Percentiles rank a stretch among this genome's conserved stretches.
Conservation (phyloP, 2,329 filamentous ascomycete genomes). For the Rutstroemia sp. region DNA sequence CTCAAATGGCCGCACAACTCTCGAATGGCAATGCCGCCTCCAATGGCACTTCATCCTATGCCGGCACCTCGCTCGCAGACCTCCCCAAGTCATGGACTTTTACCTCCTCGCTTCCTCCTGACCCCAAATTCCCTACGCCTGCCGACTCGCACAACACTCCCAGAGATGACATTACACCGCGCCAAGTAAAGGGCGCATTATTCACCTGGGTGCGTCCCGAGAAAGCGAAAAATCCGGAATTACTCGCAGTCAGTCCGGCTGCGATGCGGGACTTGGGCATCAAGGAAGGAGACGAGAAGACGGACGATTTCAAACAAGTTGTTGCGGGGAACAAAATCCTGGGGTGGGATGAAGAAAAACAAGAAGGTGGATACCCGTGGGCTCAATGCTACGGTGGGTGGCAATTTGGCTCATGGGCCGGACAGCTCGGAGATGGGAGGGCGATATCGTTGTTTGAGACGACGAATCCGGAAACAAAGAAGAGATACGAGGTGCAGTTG, state of each 20-base stretch:
- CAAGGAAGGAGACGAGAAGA: slow-evolving; percentile 56
- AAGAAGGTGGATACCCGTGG: slow-evolving; percentile 82
- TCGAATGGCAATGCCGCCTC: slow-evolving; percentile 14
- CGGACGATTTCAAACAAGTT: slow-evolving; percentile 66
- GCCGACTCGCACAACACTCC: slow-evolving; percentile 74
- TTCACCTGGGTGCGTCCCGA: slow-evolving; percentile 91
- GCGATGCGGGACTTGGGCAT: slow-evolving; percentile 81
- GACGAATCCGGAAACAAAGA: slow-evolving; percentile 64
- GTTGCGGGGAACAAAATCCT: slow-evolving; percentile 78
- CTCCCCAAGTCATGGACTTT: slow-evolving; percentile 60
- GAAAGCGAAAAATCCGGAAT: slow-evolving; percentile 60
- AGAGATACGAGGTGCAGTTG: slow-evolving; percentile 81
- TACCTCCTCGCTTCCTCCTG: slow-evolving; percentile 63
- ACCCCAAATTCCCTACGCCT: slow-evolving; percentile 73
- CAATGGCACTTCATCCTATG: slow-evolving; percentile 10
- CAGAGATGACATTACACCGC: slow-evolving; percentile 67
- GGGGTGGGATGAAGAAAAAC: slow-evolving; percentile 63
- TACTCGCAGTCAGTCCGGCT: slow-evolving; percentile 71
- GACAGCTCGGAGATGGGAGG: slow-evolving; percentile 88
- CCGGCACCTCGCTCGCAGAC: slow-evolving; percentile 37
- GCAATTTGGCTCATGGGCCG: slow-evolving; percentile 81
- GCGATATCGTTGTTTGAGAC: slow-evolving; percentile 92
- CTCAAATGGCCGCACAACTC: slow-evolving; percentile 39
- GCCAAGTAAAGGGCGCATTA: slow-evolving; percentile 74
- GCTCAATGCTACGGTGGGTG: slow-evolving; percentile 94